A percentile compares a stretch with the other conserved stretches of the same genome.
phyloP scores from a whole-genome alignment of 1,284 basidiomycete genomes.

The Cryptococcus sp. region DNA sequence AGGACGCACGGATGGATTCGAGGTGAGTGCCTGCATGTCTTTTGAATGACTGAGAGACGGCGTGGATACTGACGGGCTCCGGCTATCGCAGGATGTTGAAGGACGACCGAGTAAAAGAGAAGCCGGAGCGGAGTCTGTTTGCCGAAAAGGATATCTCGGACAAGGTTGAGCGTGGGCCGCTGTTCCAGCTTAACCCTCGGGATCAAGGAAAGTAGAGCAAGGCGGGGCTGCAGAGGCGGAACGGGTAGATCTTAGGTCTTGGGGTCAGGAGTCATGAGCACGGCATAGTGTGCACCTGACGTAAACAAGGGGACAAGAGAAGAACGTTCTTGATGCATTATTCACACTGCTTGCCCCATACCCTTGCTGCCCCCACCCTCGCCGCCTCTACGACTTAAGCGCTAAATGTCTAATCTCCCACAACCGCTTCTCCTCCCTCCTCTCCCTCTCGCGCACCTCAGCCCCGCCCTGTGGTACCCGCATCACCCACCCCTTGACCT shows the following conservation, averaged over 20 bases:
- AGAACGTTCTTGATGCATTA: background rate
- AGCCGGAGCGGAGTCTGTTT: constrained; percentile 57
- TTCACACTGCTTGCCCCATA: background rate
- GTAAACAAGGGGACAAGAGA: background rate
- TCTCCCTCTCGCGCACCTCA: constrained; percentile 32
- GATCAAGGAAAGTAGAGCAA: background rate
- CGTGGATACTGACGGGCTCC: background rate
- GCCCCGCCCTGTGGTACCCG: constrained; percentile 6
- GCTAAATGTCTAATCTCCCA: constrained; percentile 49
- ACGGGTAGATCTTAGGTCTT: background rate
- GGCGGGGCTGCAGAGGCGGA: background rate
- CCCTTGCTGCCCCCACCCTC: background rate
- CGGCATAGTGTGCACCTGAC: background rate
- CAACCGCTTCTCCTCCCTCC: constrained; percentile 42
- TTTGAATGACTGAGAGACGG: background rate
- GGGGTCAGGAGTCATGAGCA: background rate
- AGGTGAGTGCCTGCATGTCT: no score
- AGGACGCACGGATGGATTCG: constrained; percentile 81
- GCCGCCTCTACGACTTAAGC: constrained; percentile 18
- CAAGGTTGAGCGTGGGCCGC: constrained; percentile 35
- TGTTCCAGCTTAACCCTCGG: constrained; percentile 1
- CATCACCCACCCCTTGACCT: constrained; percentile 72
- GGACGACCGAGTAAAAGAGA: constrained; percentile 62
- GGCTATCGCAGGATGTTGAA: constrained; percentile 59
- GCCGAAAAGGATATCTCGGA: constrained; percentile 41